These are phyloP conservation scores for Septoria petroselini DNA, from an alignment of 2,329 filamentous ascomycete species.

Conservation along the genomic window DNA sequence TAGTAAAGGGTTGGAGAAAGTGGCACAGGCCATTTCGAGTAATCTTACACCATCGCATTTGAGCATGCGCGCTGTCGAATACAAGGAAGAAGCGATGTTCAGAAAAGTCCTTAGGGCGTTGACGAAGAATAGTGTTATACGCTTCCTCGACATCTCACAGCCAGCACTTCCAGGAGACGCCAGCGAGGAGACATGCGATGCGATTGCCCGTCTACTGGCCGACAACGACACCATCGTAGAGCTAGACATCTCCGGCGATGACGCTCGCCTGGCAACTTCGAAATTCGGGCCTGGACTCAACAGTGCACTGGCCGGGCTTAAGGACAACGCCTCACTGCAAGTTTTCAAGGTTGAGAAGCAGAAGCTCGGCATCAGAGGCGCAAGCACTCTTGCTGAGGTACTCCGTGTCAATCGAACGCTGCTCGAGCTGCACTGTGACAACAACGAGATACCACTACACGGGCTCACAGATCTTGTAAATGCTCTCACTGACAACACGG, in stretches of 20 bases:
- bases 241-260: slow-evolving; percentile 68
- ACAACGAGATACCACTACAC: slow-evolving; percentile 69
- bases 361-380: slow-evolving; percentile 65
- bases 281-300: slow-evolving; percentile 68
- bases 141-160: slow-evolving; percentile 66
- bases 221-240: slow-evolving; percentile 65
- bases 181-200: slow-evolving; percentile 62
- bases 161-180: slow-evolving; percentile 68
- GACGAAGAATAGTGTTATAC: slow-evolving; percentile 60
- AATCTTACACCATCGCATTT: slow-evolving; percentile 60
- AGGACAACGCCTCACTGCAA: slow-evolving; percentile 60
- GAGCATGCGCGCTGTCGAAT: slow-evolving; percentile 67
- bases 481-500: slow-evolving; percentile 63
- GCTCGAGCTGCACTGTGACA: slow-evolving; percentile 65
- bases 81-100: slow-evolving; percentile 63
- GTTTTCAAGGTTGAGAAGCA: slow-evolving; percentile 65
- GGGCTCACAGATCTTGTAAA: slow-evolving; percentile 68
- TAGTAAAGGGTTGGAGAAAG: slow-evolving; percentile 50
- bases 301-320: slow-evolving; percentile 61
- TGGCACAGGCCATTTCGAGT: slow-evolving; percentile 52
- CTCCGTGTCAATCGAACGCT: slow-evolving; percentile 62
- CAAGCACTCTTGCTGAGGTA: slow-evolving; percentile 66
- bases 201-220: slow-evolving; percentile 62
- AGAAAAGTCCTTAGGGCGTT: slow-evolving; percentile 61
- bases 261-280: slow-evolving; percentile 67